These are phyloP conservation scores for Pholiota microspora DNA, from an alignment of 768 basidiomycete species.

Conservation along the genomic window DNA sequence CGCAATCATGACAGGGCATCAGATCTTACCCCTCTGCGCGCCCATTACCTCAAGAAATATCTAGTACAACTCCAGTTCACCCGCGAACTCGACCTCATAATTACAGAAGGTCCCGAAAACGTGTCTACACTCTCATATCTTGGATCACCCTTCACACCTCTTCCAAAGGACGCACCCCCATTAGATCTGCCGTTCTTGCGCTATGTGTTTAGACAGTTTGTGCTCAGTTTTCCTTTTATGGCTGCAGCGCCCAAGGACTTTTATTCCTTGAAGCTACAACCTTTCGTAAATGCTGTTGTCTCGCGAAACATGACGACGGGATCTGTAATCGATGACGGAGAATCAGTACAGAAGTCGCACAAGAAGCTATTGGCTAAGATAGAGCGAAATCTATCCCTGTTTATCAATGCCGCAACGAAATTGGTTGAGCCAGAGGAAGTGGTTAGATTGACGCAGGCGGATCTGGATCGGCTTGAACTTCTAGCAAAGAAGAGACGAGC, in stretches of 20 bases:
- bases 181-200: constrained; percentile 85
- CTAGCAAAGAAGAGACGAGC: constrained; percentile 64
- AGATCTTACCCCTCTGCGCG: constrained; percentile 80
- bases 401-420: constrained; percentile 81
- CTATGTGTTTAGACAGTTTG: constrained; percentile 89
- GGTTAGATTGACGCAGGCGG: constrained; percentile 82
- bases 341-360: constrained; percentile 54
- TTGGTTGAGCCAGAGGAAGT: constrained; percentile 85
- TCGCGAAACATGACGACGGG: constrained; percentile 72
- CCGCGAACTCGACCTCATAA: constrained; percentile 73
- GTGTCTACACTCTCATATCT: constrained; percentile 79
- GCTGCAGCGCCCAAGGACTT: constrained; percentile 86
- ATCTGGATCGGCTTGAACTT: constrained; percentile 75
- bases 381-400: constrained; percentile 82
- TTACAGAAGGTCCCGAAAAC: constrained; percentile 32
- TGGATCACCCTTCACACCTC: constrained; percentile 81
- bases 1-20: constrained; percentile 2
- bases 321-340: constrained; percentile 55
- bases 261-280: constrained; percentile 93
- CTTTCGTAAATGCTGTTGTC: constrained; percentile 82
- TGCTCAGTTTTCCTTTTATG: constrained; percentile 95
- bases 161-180: constrained; percentile 52
- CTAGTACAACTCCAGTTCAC: constrained; percentile 84
- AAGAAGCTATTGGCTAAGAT: constrained; percentile 72
- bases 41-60: constrained; percentile 98